Evolutionary conservation across 2,329 filamentous ascomycete genomes (phyloP).

Genomic region (Cadophora malorum): DNA sequence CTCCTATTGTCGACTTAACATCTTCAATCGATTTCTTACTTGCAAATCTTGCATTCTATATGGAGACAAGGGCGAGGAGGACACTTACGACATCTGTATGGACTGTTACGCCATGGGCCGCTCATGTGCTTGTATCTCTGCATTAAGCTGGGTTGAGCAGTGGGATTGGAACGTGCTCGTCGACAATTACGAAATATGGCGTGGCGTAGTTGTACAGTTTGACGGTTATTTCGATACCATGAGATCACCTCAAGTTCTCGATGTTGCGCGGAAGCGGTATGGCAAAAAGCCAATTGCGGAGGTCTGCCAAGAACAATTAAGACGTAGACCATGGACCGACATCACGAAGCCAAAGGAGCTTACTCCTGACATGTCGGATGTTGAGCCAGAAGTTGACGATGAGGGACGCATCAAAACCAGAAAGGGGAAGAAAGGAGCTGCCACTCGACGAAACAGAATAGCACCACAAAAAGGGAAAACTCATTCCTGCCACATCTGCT

Average conservation of each 20-base stretch:
- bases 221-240: constrained; percentile 71
- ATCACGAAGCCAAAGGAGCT: constrained; percentile 56
- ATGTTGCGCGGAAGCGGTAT: constrained; percentile 69
- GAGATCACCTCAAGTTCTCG: constrained; percentile 72
- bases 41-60: constrained; percentile 81
- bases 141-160: constrained; percentile 89
- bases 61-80: constrained; percentile 73
- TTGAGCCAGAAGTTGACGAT: constrained; percentile 66
- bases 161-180: constrained; percentile 83
- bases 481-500: constrained; percentile 81
- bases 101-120: constrained; percentile 98
- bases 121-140: constrained; percentile 87
- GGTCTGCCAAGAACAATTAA: constrained; percentile 91
- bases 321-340: constrained; percentile 80
- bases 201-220: constrained; percentile 76
- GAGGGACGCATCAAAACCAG: constrained; percentile 67
- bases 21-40: constrained; percentile 95
- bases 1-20: constrained; percentile 93
- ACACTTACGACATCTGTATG: constrained; percentile 97
- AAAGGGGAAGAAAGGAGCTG: constrained; percentile 59
- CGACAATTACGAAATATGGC: constrained; percentile 82
- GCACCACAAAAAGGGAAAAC: constrained; percentile 56
- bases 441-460: constrained; percentile 45
- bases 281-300: constrained; percentile 85
- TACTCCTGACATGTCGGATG: constrained; percentile 53